Conservation (phyloP, 768 basidiomycete species). For the Sarcomyxa edulis region DNA sequence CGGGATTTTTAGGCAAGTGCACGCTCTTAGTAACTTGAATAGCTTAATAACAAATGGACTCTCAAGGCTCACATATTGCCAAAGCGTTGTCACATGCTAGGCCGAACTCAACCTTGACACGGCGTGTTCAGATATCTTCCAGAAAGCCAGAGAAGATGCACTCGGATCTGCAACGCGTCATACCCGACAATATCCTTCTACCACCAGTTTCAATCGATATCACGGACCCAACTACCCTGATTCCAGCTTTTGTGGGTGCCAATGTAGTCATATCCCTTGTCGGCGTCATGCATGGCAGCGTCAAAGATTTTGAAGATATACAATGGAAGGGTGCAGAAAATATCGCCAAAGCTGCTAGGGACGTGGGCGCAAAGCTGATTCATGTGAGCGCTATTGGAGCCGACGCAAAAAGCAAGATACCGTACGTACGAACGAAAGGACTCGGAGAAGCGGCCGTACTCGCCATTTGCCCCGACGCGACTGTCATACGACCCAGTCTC, state of each 20-base stretch:
- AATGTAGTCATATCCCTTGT: conserved; percentile 62
- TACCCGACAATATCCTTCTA: conserved; percentile 31
- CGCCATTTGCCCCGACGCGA: conserved; percentile 41
- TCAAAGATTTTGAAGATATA: conserved; percentile 49
- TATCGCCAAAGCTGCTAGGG: conserved; percentile 49
- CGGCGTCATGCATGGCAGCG: conserved; percentile 57
- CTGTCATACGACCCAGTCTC: conserved; percentile 65
- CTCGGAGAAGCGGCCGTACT: conserved; percentile 54
- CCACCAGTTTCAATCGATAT: conserved; percentile 47
- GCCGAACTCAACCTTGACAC: conserved; percentile 15
- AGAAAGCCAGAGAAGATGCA: conserved; percentile 44
- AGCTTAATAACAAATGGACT: not conserved
- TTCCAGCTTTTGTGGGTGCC: conserved; percentile 47
- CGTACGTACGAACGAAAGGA: conserved; percentile 59
- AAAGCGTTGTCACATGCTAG: conserved; percentile 34
- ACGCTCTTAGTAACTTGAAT: not conserved
- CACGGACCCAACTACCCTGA: conserved; percentile 42
- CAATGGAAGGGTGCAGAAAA: conserved; percentile 66
- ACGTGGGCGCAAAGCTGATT: conserved; percentile 51
- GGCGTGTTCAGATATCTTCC: conserved; percentile 55
- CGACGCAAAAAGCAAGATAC: conserved; percentile 47
- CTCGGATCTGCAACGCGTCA: conserved; percentile 21
- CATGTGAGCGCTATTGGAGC: conserved; percentile 77
- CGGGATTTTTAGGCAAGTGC: conserved; percentile 57
- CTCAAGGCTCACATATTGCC: conserved; percentile 54